Evolutionary conservation across 2,329 filamentous ascomycete species (phyloP).

Genomic region (Furcasterigmium furcatum): DNA sequence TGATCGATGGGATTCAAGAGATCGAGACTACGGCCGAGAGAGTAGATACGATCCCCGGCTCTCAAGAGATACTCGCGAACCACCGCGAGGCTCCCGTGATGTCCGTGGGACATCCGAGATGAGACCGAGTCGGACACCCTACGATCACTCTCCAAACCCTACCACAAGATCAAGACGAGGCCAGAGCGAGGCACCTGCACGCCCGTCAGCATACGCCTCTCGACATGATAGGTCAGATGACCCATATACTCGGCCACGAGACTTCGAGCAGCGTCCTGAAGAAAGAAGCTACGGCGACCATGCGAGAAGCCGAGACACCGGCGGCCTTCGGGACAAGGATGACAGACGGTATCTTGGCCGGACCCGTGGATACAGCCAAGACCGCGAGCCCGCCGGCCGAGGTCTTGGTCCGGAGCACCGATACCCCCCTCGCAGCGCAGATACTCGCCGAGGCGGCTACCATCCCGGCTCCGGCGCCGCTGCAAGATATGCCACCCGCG

Average conservation of each 20-base stretch:
- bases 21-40: background rate
- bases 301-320: background rate
- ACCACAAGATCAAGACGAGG: background rate
- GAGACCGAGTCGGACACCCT: background rate
- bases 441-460: conserved; percentile 10
- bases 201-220: background rate
- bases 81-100: background rate
- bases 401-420: background rate
- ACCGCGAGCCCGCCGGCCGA: background rate
- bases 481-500: background rate
- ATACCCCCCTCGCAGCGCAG: conserved; percentile 10
- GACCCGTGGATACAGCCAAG: background rate
- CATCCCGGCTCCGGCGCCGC: background rate
- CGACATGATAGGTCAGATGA: background rate
- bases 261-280: background rate
- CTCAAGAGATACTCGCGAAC: background rate
- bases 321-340: background rate
- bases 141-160: background rate
- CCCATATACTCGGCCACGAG: background rate
- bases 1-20: background rate
- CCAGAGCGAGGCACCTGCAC: conserved; percentile 1
- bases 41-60: background rate
- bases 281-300: background rate
- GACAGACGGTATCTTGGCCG: background rate
- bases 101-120: conserved; percentile 1